Base-by-base conservation (phyloP, 192 early-diverging fungal genomes). In the Diversispora epigaea region DNA sequence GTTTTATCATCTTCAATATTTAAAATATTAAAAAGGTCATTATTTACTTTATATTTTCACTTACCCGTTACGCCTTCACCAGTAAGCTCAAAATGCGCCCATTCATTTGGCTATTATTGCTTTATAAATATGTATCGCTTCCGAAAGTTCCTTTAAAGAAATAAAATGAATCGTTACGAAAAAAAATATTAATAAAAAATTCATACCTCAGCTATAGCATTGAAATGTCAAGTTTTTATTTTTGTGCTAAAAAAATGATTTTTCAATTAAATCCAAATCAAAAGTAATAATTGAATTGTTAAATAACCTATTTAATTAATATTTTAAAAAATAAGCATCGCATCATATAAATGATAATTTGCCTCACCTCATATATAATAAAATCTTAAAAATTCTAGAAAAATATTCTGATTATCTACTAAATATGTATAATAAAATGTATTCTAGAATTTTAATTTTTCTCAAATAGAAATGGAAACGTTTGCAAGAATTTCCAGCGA, bases 1-100 rank as follows among this genome's bases (percentile, higher is more conserved):
- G 93, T 99, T 73, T 98, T n/a, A n/a, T 90, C 93, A 94, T 96
- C 97, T 67, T 96, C 97, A 49, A 12, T 3, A 7, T n/a, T n/a
- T n/a, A n/a, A n/a, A n/a, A 70, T 65, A 44, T 15, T 9, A 12
- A 50, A 12, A 54, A 11, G 50, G 14, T 17, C 12, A 32, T 14
- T 50, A 50, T 50, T 12, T 14, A 50, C 14, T 50, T 12, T 14
- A 12, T 50, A n/a, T 14, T 49, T 60, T 3, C 9, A 10, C 25
- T 54, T 82, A 80, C 90, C 91, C 40, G 96, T 99, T 44, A 99
- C 96, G 17, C 87, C 85, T 75, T 98, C 95, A 58, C 97, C 97
- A 1, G 97, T 99, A 61, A 98, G 78, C 82, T 99, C 96, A 71
- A 95, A 93, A 74, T 99, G 97, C 21, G 97, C 94, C 25, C 97